Conservation (phyloP, 768 basidiomycete species). For the Clavulina sp. region DNA sequence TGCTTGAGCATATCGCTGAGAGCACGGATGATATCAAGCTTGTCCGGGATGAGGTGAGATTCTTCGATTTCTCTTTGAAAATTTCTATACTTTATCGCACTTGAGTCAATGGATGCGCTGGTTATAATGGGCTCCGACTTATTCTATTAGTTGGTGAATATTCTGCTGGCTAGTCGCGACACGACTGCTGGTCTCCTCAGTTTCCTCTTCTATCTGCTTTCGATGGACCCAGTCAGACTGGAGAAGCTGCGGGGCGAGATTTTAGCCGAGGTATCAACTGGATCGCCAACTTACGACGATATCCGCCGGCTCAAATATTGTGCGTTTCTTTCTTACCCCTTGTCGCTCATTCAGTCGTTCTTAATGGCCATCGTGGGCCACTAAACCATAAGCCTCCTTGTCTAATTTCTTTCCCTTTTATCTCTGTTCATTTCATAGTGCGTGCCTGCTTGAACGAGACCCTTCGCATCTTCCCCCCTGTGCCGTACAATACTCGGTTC, state of each 20-base stretch:
- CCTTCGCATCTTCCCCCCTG: constrained; percentile 21
- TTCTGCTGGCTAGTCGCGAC: constrained; percentile 17
- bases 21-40: neutral
- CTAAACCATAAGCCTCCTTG: neutral
- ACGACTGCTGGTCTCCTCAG: constrained; percentile 19
- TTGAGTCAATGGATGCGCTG: too few relatives aligned
- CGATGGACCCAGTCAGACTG: constrained; percentile 14
- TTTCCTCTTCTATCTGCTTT: constrained; percentile 16
- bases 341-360: too few relatives aligned
- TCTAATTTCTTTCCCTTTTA: neutral
- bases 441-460: constrained; percentile 21
- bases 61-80: too few relatives aligned
- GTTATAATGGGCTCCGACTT: too few relatives aligned
- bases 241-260: constrained; percentile 14
- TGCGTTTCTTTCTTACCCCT: constrained; percentile 10
- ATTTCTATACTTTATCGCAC: too few relatives aligned
- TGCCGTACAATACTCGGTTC: neutral
- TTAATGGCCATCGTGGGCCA: constrained; percentile 4
- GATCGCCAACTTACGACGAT: constrained; percentile 1
- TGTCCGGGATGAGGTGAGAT: neutral
- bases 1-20: too few relatives aligned
- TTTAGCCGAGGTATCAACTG: neutral
- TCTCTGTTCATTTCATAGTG: constrained; percentile 10
- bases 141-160: constrained; percentile 7
- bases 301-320: constrained; percentile 14